phyloP scores from a whole-genome alignment of 257 asterid genomes.

The Rhazya stricta region DNA sequence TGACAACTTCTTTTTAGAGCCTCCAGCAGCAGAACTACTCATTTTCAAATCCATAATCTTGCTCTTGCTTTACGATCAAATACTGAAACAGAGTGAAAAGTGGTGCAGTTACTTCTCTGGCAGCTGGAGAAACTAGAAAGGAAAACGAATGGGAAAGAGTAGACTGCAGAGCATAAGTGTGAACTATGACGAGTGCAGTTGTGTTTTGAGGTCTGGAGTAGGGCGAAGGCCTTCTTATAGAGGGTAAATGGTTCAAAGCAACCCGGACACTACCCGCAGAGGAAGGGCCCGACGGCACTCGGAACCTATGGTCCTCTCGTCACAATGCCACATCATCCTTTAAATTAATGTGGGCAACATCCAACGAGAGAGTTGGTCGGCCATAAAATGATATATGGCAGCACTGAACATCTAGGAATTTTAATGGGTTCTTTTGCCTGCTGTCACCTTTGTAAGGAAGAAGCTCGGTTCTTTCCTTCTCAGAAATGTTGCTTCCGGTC shows the following conservation, averaged over 20 bases:
- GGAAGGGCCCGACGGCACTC: conserved; percentile 1
- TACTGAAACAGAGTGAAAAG: neutral
- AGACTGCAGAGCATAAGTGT: neutral
- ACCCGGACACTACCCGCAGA: conserved; percentile 3
- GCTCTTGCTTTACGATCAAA: neutral
- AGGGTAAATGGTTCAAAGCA: conserved; percentile 14
- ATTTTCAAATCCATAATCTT: neutral
- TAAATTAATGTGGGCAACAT: conserved; percentile 31
- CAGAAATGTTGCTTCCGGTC: neutral
- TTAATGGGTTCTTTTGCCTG: neutral
- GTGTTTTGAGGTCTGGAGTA: conserved; percentile 13
- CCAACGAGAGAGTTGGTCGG: conserved; percentile 37
- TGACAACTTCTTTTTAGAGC: conserved; percentile 43
- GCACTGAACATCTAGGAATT: conserved; percentile 11
- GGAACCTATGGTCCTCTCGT: conserved; percentile 8
- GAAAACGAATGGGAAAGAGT: neutral
- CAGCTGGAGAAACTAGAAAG: neutral
- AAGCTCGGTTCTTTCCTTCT: conserved; percentile 16
- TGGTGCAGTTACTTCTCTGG: no score
- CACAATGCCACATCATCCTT: conserved; percentile 29
- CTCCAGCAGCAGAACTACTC: conserved; percentile 3
- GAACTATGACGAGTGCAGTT: neutral
- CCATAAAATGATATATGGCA: conserved; percentile 21
- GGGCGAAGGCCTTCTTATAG: conserved; percentile 38
- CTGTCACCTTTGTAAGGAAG: conserved; percentile 6